phyloP scores from a whole-genome alignment of 805 yeast species.

The Ogataea pini region DNA sequence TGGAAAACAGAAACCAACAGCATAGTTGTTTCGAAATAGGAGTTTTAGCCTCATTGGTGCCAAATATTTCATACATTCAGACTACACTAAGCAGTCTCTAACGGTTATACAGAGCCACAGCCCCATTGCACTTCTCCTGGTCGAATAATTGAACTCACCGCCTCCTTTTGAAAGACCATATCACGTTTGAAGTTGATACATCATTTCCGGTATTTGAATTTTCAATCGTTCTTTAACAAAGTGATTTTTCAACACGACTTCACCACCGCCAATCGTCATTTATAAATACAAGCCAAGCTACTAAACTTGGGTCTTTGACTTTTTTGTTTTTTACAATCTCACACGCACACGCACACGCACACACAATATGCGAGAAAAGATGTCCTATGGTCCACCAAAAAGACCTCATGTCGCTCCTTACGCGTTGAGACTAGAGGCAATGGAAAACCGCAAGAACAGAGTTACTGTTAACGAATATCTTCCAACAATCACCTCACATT shows the following conservation, averaged over 20 bases:
- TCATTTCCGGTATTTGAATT: constrained; percentile 2
- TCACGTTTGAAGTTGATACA: constrained; percentile 4
- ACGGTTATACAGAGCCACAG: not conserved
- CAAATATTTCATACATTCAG: not conserved
- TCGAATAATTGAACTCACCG: not conserved
- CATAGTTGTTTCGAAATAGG: constrained; percentile 1
- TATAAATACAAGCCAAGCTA: not conserved
- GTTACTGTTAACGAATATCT: constrained; percentile 45
- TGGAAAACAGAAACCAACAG: not conserved
- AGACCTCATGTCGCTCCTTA: constrained; percentile 35
- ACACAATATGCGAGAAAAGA: constrained; percentile 19
- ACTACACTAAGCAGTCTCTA: not conserved
- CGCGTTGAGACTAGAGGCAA: constrained; percentile 45
- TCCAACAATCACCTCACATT: constrained; percentile 39
- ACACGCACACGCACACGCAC: no score
- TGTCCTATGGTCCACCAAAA: constrained; percentile 38
- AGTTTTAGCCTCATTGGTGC: not conserved
- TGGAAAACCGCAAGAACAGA: constrained; percentile 48
- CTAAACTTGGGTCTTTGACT: not conserved
- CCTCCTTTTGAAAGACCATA: not conserved
- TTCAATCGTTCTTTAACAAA: not conserved
- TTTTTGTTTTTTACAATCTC: no score
- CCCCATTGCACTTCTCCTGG: no score
- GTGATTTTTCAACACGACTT: not conserved
- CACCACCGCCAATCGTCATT: not conserved